phyloP scores from a whole-genome alignment of 1,284 basidiomycete genomes.

The Ustilago esculenta region DNA sequence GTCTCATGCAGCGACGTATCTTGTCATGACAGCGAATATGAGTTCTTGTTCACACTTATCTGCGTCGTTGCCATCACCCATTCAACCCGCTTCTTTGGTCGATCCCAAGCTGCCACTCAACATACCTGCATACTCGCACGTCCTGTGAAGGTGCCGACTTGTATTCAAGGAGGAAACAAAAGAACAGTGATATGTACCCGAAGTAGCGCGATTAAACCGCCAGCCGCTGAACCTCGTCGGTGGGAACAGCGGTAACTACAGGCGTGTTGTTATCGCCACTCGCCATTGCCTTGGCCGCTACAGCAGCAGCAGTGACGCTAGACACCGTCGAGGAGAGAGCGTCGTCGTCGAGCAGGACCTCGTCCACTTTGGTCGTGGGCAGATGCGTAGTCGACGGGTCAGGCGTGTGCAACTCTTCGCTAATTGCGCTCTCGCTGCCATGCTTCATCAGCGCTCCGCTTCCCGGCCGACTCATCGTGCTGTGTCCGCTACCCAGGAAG shows the following conservation, averaged over 20 bases:
- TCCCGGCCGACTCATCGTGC: slow-evolving; percentile 22
- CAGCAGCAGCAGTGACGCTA: slow-evolving; percentile 3
- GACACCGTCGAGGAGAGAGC: slow-evolving; percentile 12
- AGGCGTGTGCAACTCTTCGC: slow-evolving; percentile 45
- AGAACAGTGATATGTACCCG: too few relatives aligned
- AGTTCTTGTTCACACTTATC: too few relatives aligned
- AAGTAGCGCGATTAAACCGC: too few relatives aligned
- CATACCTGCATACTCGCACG: too few relatives aligned
- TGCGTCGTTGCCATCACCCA: too few relatives aligned
- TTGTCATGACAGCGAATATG: too few relatives aligned
- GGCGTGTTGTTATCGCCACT: not conserved
- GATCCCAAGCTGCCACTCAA: too few relatives aligned
- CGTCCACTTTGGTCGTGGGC: slow-evolving; percentile 16
- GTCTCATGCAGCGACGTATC: too few relatives aligned
- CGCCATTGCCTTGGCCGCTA: slow-evolving; percentile 3
- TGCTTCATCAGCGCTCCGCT: slow-evolving; percentile 42
- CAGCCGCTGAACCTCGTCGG: not conserved
- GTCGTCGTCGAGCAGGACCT: slow-evolving; percentile 5
- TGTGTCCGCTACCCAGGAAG: slow-evolving; percentile 34
- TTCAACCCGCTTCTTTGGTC: too few relatives aligned
- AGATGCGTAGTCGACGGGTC: slow-evolving; percentile 32
- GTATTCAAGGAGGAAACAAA: too few relatives aligned
- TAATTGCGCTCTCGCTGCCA: slow-evolving; percentile 45
- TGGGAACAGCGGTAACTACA: slow-evolving; percentile 9
- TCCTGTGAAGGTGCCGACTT: too few relatives aligned